Conservation (phyloP, 305 asterid genomes). For the Fraxinus velutina region DNA sequence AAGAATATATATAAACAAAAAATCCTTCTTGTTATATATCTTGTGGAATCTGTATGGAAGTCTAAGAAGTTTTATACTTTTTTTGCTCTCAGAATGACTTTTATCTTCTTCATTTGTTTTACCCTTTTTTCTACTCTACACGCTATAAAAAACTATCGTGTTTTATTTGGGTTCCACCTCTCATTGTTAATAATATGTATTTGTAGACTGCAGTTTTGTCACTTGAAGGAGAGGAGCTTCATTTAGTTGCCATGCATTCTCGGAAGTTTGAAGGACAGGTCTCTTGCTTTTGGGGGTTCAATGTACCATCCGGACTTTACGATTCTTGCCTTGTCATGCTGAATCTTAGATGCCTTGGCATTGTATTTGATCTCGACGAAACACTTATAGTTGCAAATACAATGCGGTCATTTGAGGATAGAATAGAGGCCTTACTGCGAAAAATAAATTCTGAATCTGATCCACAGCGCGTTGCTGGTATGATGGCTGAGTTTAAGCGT, state of each 20-base stretch:
- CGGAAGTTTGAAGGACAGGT: slow-evolving; percentile 55
- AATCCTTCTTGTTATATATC: not conserved
- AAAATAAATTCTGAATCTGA: slow-evolving; percentile 68
- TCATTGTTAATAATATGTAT: slow-evolving; percentile 19
- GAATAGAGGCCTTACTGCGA: slow-evolving; percentile 77
- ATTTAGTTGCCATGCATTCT: slow-evolving; percentile 93
- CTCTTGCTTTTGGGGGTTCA: slow-evolving; percentile 92
- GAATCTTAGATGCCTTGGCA: slow-evolving; percentile 93
- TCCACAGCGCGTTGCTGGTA: slow-evolving; percentile 74
- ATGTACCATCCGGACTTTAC: slow-evolving; percentile 63
- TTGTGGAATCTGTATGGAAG: not conserved
- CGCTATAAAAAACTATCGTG: slow-evolving; percentile 6
- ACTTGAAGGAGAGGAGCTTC: slow-evolving; percentile 68
- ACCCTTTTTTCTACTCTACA: slow-evolving; percentile 3
- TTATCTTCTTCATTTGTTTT: slow-evolving; percentile 4
- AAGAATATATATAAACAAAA: not conserved
- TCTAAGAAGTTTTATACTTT: not conserved
- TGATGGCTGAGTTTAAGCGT: slow-evolving; percentile 79
- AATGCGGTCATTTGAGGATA: slow-evolving; percentile 93
- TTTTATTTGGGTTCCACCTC: slow-evolving; percentile 15
- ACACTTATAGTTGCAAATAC: slow-evolving; percentile 94
- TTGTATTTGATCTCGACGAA: slow-evolving; percentile 96
- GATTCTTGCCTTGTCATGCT: slow-evolving; percentile 83
- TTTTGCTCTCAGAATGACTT: not conserved
- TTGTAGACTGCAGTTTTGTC: slow-evolving; percentile 78